Conservation (phyloP, 73 alveolate species). For the Tetrahymena borealis region DNA sequence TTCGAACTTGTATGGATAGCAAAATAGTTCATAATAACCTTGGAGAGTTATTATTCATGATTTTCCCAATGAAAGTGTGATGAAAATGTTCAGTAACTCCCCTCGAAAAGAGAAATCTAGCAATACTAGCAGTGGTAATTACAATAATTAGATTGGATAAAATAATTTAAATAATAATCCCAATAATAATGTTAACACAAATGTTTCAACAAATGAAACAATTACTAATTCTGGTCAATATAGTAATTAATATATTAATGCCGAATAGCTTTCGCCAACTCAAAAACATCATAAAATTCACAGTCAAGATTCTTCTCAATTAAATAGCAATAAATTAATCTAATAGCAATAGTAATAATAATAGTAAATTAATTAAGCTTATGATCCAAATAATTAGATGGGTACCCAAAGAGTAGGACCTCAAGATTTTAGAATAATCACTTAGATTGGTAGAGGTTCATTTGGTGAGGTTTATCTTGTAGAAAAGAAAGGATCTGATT, state of each 20-base stretch:
- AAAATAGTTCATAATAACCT: neutral
- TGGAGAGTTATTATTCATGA: neutral
- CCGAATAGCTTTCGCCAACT: neutral
- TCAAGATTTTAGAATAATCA: conserved; percentile 42
- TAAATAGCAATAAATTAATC: neutral
- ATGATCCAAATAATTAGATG: neutral
- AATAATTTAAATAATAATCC: neutral
- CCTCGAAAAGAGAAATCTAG: neutral
- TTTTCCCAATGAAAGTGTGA: neutral
- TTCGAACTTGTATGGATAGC: neutral
- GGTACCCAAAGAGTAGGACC: conserved; percentile 44
- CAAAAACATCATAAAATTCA: neutral
- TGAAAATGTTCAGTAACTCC: neutral
- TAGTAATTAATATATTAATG: neutral
- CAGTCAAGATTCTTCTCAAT: neutral
- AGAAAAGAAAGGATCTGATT: conserved; percentile 40
- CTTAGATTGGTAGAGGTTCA: conserved; percentile 79
- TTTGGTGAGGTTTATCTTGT: conserved; percentile 77
- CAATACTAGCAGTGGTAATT: neutral
- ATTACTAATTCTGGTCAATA: neutral
- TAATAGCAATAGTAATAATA: neutral
- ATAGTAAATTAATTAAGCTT: neutral
- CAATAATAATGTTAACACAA: neutral
- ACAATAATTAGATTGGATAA: neutral
- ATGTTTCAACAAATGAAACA: neutral